These are phyloP conservation scores for Rhodosporidiobolus sp. DNA, from an alignment of 768 basidiomycete genomes.

Conservation along the genomic window DNA sequence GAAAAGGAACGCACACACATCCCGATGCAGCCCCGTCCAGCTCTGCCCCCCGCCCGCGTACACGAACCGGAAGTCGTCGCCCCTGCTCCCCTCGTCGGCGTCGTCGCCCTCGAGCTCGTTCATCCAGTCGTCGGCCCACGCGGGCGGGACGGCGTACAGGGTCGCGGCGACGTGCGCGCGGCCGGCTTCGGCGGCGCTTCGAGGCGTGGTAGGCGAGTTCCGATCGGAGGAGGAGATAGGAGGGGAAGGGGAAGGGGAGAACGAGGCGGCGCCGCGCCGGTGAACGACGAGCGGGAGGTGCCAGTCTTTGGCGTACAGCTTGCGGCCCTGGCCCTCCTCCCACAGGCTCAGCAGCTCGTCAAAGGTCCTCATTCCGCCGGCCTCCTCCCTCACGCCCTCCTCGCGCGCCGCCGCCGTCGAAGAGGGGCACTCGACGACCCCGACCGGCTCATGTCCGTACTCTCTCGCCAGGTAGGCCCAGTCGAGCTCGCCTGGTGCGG, in stretches of 20 bases:
- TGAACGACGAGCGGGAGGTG: slow-evolving; percentile 28
- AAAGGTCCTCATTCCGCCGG: not conserved
- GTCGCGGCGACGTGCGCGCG: not conserved
- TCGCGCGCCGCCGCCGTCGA: not conserved
- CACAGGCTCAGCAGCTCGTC: slow-evolving; percentile 12
- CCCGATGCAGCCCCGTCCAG: slow-evolving; percentile 39
- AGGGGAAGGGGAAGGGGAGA: too few relatives aligned
- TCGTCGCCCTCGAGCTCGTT: slow-evolving; percentile 26
- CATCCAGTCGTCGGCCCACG: slow-evolving; percentile 43
- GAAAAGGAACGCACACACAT: slow-evolving; percentile 33
- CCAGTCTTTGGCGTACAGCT: slow-evolving; percentile 32
- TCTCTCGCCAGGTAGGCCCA: not conserved
- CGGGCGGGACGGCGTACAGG: slow-evolving; percentile 27
- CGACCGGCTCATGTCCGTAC: not conserved
- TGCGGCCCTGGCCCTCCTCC: not conserved
- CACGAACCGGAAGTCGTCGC: slow-evolving; percentile 42
- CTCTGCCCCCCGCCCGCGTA: slow-evolving; percentile 39
- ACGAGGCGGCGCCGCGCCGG: not conserved
- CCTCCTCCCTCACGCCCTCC: not conserved
- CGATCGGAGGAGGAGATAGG: not conserved
- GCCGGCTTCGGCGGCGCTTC: not conserved
- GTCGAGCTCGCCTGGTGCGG: not conserved
- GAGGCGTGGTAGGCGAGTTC: not conserved
- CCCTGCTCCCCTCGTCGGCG: slow-evolving; percentile 2
- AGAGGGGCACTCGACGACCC: slow-evolving; percentile 1